These are phyloP conservation scores for Mentha longifolia DNA, from an alignment of 257 asterid genomes.

Conservation along the genomic window DNA sequence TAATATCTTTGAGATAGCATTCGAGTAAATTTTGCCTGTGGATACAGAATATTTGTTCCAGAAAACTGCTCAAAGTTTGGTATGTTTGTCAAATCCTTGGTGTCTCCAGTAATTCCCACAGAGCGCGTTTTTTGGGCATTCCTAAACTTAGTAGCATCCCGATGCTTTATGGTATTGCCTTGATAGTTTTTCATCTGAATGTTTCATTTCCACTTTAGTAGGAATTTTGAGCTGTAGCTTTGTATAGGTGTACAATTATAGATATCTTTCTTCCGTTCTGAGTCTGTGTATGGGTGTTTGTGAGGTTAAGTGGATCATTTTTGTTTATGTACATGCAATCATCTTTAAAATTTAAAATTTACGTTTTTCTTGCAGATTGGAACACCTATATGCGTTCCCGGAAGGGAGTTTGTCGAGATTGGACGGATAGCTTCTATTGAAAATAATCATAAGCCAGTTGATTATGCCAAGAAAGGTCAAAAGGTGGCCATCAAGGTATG, in stretches of 20 bases:
- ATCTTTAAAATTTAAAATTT: too few species aligned
- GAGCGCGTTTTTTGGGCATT: neutral
- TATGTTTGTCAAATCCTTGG: neutral
- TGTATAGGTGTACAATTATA: neutral
- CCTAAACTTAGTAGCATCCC: neutral
- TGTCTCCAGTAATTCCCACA: neutral
- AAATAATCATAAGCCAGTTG: slow-evolving; percentile 89
- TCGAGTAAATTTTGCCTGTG: neutral
- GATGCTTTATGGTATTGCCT: neutral
- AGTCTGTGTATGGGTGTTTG: neutral
- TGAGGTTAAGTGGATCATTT: neutral
- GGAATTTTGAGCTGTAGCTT: too few species aligned
- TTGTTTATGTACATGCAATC: too few species aligned
- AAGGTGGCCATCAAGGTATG: slow-evolving; percentile 95
- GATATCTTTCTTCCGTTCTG: neutral
- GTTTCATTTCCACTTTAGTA: neutral
- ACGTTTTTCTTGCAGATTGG: slow-evolving; percentile 48
- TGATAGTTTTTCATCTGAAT: neutral
- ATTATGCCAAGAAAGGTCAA: slow-evolving; percentile 89
- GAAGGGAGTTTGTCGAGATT: slow-evolving; percentile 76
- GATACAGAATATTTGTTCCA: neutral
- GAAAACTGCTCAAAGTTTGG: neutral
- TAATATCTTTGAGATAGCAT: slow-evolving; percentile 35
- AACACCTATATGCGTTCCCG: slow-evolving; percentile 89
- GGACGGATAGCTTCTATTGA: slow-evolving; percentile 91